Percentiles rank a stretch among this genome's conserved stretches.
Conservation (phyloP, 805 yeast genomes). For the Lachancea lanzarotensis region DNA sequence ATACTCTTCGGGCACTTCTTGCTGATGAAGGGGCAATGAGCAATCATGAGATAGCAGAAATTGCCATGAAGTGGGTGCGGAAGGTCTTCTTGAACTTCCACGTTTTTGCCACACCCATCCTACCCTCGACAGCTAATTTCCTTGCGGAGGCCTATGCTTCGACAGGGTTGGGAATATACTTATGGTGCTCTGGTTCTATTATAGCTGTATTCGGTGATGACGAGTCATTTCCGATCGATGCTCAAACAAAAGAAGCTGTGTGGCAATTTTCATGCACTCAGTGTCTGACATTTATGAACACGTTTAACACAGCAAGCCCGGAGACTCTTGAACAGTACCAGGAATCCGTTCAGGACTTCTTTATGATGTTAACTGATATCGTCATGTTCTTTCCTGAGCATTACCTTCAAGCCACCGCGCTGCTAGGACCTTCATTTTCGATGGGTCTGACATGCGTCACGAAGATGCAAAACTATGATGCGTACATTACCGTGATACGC, state of each 20-base stretch:
- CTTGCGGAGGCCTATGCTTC: constrained; percentile 63
- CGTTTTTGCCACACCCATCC: constrained; percentile 40
- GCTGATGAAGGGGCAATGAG: constrained; percentile 21
- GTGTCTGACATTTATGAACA: constrained; percentile 48
- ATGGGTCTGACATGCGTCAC: constrained; percentile 46
- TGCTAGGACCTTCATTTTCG: constrained; percentile 49
- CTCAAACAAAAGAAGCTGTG: constrained; percentile 48
- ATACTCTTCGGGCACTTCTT: constrained; percentile 18
- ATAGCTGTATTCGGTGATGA: constrained; percentile 66
- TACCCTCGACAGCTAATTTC: constrained; percentile 58
- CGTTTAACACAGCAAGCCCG: constrained; percentile 28
- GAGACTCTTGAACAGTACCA: constrained; percentile 21
- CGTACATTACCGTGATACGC: constrained; percentile 63
- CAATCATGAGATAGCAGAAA: constrained; percentile 46
- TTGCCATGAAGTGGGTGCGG: constrained; percentile 62
- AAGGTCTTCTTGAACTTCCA: constrained; percentile 48
- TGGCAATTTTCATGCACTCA: constrained; percentile 73
- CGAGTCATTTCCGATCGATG: constrained; percentile 30
- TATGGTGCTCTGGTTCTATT: constrained; percentile 84
- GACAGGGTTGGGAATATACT: constrained; percentile 71
- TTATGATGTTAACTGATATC: constrained; percentile 70
- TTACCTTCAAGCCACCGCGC: constrained; percentile 31
- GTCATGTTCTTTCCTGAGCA: constrained; percentile 57
- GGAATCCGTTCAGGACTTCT: constrained; percentile 81
- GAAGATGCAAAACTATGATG: constrained; percentile 60